Conservation (phyloP, 176 grass and related monocot species). For the Tuctoria greenei region DNA sequence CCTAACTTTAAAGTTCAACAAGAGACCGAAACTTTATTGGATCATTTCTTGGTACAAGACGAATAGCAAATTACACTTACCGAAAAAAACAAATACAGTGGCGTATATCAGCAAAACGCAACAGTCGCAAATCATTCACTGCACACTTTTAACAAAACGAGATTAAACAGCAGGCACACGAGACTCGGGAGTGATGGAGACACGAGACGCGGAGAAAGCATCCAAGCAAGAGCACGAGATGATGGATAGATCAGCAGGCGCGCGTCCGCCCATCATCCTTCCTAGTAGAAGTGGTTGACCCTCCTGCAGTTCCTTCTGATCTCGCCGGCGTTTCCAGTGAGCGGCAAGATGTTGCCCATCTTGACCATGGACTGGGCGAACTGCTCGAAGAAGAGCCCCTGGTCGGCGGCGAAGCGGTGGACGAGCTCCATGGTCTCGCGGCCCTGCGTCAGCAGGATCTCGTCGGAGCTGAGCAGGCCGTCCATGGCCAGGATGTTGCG, state of each 20-base stretch:
- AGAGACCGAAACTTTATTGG: too few relatives aligned
- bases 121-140: conserved; percentile 1
- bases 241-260: neutral
- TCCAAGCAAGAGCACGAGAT: neutral
- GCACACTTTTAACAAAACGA: neutral
- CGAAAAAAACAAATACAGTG: neutral
- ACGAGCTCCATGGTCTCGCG: conserved; percentile 56
- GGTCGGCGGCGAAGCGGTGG: conserved; percentile 46
- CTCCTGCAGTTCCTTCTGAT: conserved; percentile 69
- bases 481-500: conserved; percentile 47
- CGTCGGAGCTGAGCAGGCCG: conserved; percentile 69
- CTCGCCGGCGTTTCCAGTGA: conserved; percentile 53
- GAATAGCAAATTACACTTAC: conserved; percentile 12
- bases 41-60: conserved; percentile 34
- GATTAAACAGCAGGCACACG: neutral
- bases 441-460: conserved; percentile 63
- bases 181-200: neutral
- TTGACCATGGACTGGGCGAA: conserved; percentile 74
- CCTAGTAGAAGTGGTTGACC: conserved; percentile 45
- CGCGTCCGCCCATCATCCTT: too few relatives aligned
- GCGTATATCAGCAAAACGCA: neutral
- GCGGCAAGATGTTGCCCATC: conserved; percentile 69
- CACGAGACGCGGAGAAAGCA: neutral
- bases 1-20: too few relatives aligned
- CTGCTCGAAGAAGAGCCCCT: conserved; percentile 53